These are phyloP conservation scores for Penicillium malachiteum DNA, from an alignment of 495 filamentous ascomycete genomes.

Conservation along the genomic window DNA sequence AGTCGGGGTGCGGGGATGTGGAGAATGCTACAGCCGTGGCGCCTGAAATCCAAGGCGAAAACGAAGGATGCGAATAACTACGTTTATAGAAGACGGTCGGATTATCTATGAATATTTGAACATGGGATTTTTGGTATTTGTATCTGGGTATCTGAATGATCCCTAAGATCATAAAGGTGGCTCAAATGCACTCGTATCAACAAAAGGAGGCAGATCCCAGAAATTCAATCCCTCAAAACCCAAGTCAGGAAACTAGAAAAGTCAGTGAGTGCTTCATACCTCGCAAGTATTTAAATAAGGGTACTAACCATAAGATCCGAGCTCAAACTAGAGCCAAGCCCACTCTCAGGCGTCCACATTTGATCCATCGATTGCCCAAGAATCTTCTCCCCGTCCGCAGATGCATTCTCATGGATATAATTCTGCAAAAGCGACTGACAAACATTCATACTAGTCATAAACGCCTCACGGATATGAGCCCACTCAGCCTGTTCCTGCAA, in stretches of 20 bases:
- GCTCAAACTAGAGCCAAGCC: conserved; percentile 11
- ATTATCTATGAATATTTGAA: too few relatives aligned
- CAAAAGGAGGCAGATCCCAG: conserved; percentile 18
- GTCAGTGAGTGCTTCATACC: neutral
- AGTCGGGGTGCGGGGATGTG: too few relatives aligned
- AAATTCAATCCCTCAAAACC: conserved; percentile 14
- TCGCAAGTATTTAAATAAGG: neutral
- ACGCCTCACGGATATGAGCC: conserved; percentile 9
- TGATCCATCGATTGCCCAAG: neutral
- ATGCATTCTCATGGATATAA: conserved; percentile 6
- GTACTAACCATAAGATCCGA: conserved; percentile 14
- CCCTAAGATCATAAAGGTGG: neutral
- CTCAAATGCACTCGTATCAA: conserved; percentile 9
- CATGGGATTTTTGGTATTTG: too few relatives aligned
- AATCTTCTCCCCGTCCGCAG: neutral
- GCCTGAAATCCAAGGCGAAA: too few relatives aligned
- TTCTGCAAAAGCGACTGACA: conserved; percentile 13
- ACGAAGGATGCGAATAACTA: too few relatives aligned
- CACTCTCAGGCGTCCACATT: conserved; percentile 20
- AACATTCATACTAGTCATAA: conserved; percentile 11
- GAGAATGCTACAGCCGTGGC: too few relatives aligned
- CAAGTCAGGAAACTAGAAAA: conserved; percentile 12
- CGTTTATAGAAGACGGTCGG: too few relatives aligned
- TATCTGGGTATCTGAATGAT: too few relatives aligned
- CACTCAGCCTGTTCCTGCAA: conserved; percentile 5